Percentiles rank a stretch among this genome's conserved stretches.
Conservation (phyloP, 371 early-diverging fungal genomes). For the Coemansia sp. region DNA sequence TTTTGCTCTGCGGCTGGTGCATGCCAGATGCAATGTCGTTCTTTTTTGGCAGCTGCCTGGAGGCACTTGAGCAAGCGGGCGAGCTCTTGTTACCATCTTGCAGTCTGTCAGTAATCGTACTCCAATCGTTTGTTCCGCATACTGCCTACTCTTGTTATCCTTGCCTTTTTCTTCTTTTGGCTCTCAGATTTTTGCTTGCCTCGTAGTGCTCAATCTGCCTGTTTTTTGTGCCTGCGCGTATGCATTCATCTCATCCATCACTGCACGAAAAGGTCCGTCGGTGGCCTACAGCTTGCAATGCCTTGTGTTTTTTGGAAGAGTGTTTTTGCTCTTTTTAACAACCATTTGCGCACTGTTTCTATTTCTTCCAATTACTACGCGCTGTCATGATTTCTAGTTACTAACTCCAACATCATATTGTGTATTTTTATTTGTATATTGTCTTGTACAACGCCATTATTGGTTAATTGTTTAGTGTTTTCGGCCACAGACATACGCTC, state of each 20-base stretch:
- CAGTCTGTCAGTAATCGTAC: conserved; percentile 3
- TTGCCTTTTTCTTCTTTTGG: neutral
- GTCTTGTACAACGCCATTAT: conserved; percentile 5
- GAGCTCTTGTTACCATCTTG: conserved; percentile 1
- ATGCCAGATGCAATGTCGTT: neutral
- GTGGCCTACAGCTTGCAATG: neutral
- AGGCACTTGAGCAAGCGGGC: neutral
- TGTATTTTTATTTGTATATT: neutral
- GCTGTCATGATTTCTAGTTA: conserved; percentile 1
- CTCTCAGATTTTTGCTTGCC: neutral
- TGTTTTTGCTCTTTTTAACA: neutral
- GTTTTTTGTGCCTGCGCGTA: neutral
- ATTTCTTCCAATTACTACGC: neutral
- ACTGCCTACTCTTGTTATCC: neutral
- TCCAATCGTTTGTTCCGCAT: neutral
- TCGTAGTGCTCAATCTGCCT: neutral
- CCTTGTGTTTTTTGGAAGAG: neutral
- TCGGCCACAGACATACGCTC: neutral
- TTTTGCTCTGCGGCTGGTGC: neutral
- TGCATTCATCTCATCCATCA: conserved; percentile 8
- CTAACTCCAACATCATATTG: neutral
- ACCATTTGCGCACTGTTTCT: neutral
- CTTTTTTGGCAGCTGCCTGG: neutral
- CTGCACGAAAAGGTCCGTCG: neutral
- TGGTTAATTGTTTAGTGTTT: neutral